A percentile compares a stretch with the other conserved stretches of the same genome.
Conservation (phyloP, 2,329 filamentous ascomycete species). For the Cadophora luteo-olivacea region DNA sequence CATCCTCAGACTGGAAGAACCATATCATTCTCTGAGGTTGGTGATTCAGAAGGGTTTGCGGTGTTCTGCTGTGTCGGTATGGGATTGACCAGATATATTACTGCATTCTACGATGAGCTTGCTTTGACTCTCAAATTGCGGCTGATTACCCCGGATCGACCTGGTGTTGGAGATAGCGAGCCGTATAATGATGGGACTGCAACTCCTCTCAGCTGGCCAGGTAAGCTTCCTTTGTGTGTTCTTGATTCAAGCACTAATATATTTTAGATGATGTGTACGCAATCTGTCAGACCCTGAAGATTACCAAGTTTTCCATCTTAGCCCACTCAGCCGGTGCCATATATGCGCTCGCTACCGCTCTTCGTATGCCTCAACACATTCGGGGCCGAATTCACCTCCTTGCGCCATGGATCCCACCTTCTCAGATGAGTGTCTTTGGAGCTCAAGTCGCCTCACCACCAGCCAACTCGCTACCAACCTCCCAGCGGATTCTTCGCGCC, state of each 20-base stretch:
- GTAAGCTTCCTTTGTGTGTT: constrained; percentile 55
- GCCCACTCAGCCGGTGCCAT: constrained; percentile 98
- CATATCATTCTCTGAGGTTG: constrained; percentile 97
- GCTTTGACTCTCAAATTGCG: constrained; percentile 86
- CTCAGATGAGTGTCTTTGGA: constrained; percentile 81
- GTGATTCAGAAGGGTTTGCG: constrained; percentile 87
- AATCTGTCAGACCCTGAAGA: constrained; percentile 89
- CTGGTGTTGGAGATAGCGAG: constrained; percentile 92
- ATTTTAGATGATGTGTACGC: constrained; percentile 79
- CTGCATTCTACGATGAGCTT: constrained; percentile 95
- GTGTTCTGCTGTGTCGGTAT: constrained; percentile 98
- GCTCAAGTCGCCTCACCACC: constrained; percentile 77
- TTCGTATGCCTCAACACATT: constrained; percentile 96
- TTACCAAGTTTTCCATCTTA: constrained; percentile 94
- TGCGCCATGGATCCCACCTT: constrained; percentile 96
- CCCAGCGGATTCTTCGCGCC: constrained; percentile 87
- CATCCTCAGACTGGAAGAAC: constrained; percentile 86
- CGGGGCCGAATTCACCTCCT: constrained; percentile 92
- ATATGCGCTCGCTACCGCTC: constrained; percentile 91
- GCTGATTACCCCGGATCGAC: constrained; percentile 91
- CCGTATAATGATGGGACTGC: constrained; percentile 80
- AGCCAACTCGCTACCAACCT: constrained; percentile 85
- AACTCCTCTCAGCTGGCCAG: constrained; percentile 92
- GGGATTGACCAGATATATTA: constrained; percentile 95
- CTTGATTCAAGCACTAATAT: constrained; percentile 36